Base-by-base conservation (phyloP, 805 yeast species). In the Starmerella floris region DNA sequence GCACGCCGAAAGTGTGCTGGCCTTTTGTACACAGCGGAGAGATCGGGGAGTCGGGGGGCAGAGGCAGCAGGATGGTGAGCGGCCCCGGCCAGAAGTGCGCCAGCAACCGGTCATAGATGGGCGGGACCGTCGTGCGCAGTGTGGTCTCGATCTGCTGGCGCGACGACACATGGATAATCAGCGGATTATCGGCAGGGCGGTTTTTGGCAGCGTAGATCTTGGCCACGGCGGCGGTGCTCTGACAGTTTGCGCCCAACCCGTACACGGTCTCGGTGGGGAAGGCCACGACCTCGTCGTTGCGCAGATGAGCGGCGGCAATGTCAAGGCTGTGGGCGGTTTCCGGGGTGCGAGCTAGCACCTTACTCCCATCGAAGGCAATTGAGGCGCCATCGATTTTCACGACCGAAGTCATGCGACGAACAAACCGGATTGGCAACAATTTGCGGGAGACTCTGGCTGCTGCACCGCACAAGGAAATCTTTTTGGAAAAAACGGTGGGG, bases 241-340 rank as follows among this genome's bases (percentile, higher is more conserved):
- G 64, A 0, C 94, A 82, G 3, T 87, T 79, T 1, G 91, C 98
- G 0, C 95, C 98, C 1, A 91, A 68, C 0, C 98, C 98, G 59
- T 91, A 91, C 0, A 91, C 98, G 0, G 98, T 91, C 57, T 91
- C 98, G 0, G 98, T 83, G 2, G 98, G 98, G 54, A 91, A 87
- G 0, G 88, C 97, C 13, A 91, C 85, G 0, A 79, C 84, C 23
- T 75, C 65, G 30, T 69, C 57, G 0, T 78, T 64, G 16, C 64
- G 59, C 4, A 85, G 60, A 4, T 76, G 61, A 2, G 63, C 52
- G 0, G 84, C 77, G 5, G 95, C 96, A 17, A 61, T 61, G 10
- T 60, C 40, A 2, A 85, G 61, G 45, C 73, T 73, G 10, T 52
- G 43, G 44, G 64, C 61, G 0, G 93, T 77, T 23, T 58, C 58